phyloP scores from a whole-genome alignment of 768 basidiomycete species.

The Tylopilus cervinicoccineus region DNA sequence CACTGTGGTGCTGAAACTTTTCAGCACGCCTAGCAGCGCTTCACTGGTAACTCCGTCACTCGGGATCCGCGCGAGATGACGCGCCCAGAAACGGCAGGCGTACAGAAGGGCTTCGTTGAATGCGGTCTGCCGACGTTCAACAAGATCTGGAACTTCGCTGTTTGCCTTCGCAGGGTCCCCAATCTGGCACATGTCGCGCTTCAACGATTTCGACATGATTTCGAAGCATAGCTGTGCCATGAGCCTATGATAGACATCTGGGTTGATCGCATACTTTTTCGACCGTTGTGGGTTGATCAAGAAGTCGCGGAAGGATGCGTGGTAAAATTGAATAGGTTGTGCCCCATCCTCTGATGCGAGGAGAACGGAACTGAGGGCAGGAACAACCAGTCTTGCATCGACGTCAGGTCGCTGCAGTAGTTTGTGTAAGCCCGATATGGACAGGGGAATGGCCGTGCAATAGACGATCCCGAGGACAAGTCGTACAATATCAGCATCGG shows the following conservation, averaged over 20 bases:
- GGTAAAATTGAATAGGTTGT: slow-evolving; percentile 20
- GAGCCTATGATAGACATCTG: slow-evolving; percentile 12
- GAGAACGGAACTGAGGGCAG: slow-evolving; percentile 16
- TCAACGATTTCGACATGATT: slow-evolving; percentile 15
- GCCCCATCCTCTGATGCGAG: slow-evolving; percentile 18
- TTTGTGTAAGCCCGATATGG: slow-evolving; percentile 12
- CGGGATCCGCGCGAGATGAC: slow-evolving; percentile 14
- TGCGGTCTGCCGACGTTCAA: slow-evolving; percentile 8
- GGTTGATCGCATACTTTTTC: slow-evolving; percentile 11
- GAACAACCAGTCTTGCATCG: slow-evolving; percentile 12
- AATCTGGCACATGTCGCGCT: slow-evolving; percentile 20
- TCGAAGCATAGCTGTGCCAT: slow-evolving; percentile 20
- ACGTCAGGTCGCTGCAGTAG: slow-evolving; percentile 13
- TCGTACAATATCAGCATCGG: slow-evolving; percentile 11
- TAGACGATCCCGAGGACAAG: slow-evolving; percentile 19
- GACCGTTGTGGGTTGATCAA: slow-evolving; percentile 16
- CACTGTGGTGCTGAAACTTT: slow-evolving; percentile 9
- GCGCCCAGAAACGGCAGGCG: slow-evolving; percentile 20
- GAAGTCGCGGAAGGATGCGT: slow-evolving; percentile 22
- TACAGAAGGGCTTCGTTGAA: slow-evolving; percentile 18
- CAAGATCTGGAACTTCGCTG: slow-evolving; percentile 16
- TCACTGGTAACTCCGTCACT: slow-evolving; percentile 6
- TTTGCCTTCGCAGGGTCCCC: slow-evolving; percentile 15
- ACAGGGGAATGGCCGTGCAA: slow-evolving; percentile 10
- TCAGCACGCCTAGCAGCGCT: slow-evolving; percentile 6